A percentile compares a stretch with the other conserved stretches of the same genome.
These are phyloP conservation scores for Teunomyces panamensis DNA, from an alignment of 805 yeast genomes.

Conservation along the genomic window DNA sequence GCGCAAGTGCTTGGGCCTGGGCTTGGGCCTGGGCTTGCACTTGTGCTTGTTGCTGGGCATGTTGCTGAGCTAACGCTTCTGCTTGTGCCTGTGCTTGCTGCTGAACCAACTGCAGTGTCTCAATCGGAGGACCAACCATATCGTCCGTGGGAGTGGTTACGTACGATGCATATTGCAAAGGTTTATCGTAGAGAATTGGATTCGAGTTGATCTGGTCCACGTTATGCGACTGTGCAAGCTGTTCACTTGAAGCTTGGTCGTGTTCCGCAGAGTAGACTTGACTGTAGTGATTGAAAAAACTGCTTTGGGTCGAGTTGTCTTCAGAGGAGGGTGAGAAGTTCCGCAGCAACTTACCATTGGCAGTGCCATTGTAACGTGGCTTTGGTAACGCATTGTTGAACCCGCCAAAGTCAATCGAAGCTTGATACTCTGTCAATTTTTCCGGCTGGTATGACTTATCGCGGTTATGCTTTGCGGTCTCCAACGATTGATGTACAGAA, in stretches of 20 bases:
- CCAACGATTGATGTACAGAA: conserved; percentile 24
- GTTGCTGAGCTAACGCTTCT: not conserved
- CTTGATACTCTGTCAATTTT: conserved; percentile 32
- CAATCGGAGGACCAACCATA: not conserved
- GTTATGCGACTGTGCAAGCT: not conserved
- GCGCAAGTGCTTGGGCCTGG: conserved; percentile 1
- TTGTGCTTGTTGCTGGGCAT: conserved; percentile 1
- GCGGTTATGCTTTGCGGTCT: conserved; percentile 20
- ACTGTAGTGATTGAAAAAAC: conserved; percentile 12
- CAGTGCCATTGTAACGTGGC: conserved; percentile 3
- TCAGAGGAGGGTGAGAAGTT: conserved; percentile 13
- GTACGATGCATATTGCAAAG: not conserved
- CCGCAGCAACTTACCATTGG: conserved; percentile 7
- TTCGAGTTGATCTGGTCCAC: conserved; percentile 9
- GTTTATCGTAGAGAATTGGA: conserved; percentile 7
- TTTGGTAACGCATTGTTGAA: conserved; percentile 26
- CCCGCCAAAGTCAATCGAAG: conserved; percentile 41
- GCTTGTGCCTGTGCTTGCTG: conserved; percentile 2
- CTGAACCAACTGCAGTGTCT: conserved; percentile 1
- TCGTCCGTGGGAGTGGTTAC: not conserved
- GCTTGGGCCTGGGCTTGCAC: conserved; percentile 1
- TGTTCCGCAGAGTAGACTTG: conserved; percentile 17
- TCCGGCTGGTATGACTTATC: conserved; percentile 30
- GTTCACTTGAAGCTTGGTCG: not conserved
- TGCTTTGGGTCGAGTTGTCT: conserved; percentile 4